Evolutionary conservation across 768 basidiomycete genomes (phyloP).

Genomic region (Calocera cornea): DNA sequence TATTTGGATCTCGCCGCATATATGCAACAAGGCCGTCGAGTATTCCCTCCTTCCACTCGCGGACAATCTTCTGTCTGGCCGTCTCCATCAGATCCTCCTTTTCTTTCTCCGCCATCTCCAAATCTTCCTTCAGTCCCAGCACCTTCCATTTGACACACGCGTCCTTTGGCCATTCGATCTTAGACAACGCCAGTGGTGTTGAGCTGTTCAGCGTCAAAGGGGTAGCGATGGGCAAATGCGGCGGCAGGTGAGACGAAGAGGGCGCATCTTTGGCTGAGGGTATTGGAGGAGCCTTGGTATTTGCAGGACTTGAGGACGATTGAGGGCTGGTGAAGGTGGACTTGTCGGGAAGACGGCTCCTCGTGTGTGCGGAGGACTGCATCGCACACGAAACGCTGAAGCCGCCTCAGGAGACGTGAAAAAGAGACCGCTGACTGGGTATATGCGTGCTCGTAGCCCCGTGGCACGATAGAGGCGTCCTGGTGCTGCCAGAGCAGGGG

Average conservation of each 20-base stretch:
- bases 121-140: not conserved
- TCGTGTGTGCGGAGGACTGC: not conserved
- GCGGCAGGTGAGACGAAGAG: not conserved
- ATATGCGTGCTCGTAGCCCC: not conserved
- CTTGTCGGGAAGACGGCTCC: not conserved
- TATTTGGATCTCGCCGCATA: not conserved
- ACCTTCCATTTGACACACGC: slow-evolving; percentile 1
- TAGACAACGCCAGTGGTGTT: not conserved
- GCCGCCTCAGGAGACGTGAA: not conserved
- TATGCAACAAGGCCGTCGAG: not conserved
- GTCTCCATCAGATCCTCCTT: not conserved
- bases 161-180: slow-evolving; percentile 1
- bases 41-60: not conserved
- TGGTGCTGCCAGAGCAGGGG: not conserved
- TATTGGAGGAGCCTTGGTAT: not conserved
- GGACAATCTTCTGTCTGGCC: not conserved
- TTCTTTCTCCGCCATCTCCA: not conserved
- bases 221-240: not conserved
- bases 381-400: not conserved
- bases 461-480: not conserved
- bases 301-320: not conserved
- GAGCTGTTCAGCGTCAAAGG: not conserved
- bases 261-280: not conserved
- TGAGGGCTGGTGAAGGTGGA: not conserved
- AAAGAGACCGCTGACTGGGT: not conserved